Conservation (phyloP, 2,329 filamentous ascomycete genomes). For the Aspergillus sp. region DNA sequence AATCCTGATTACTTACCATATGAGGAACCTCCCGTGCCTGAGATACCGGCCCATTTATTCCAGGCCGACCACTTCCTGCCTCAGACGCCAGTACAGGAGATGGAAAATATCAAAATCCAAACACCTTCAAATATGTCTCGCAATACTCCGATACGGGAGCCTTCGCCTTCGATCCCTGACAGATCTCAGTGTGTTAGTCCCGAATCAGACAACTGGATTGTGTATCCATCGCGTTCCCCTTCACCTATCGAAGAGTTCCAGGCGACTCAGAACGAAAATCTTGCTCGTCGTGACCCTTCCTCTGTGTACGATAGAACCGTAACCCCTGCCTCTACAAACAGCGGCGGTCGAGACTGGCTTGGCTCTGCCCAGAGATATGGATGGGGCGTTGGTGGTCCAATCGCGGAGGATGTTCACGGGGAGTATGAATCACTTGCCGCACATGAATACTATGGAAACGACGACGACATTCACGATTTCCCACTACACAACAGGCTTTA, state of each 20-base stretch:
- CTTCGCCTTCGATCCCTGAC: slow-evolving; percentile 22
- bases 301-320: slow-evolving; percentile 28
- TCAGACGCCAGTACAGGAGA: slow-evolving; percentile 20
- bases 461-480: slow-evolving; percentile 20
- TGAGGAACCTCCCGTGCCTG: slow-evolving; percentile 26
- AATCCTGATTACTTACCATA: slow-evolving; percentile 28
- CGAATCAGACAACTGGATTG: slow-evolving; percentile 39
- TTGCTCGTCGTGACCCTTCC: slow-evolving; percentile 25
- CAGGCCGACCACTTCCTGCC: slow-evolving; percentile 24
- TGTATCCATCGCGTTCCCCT: slow-evolving; percentile 29
- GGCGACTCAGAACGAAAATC: slow-evolving; percentile 8
- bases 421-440: slow-evolving; percentile 33
- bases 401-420: slow-evolving; percentile 29
- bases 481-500: slow-evolving; percentile 15
- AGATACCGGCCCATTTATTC: slow-evolving; percentile 24
- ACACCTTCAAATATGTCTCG: slow-evolving; percentile 27
- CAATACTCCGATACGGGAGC: slow-evolving; percentile 23
- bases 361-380: slow-evolving; percentile 24
- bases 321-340: slow-evolving; percentile 19
- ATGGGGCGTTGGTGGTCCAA: slow-evolving; percentile 21
- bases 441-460: slow-evolving; percentile 29
- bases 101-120: slow-evolving; percentile 22
- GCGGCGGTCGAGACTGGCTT: slow-evolving; percentile 31
- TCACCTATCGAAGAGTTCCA: slow-evolving; percentile 17
- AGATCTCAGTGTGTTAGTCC: slow-evolving; percentile 31